These are phyloP conservation scores for Metschnikowia vanudenii DNA, from an alignment of 805 yeast species.

Conservation along the genomic window DNA sequence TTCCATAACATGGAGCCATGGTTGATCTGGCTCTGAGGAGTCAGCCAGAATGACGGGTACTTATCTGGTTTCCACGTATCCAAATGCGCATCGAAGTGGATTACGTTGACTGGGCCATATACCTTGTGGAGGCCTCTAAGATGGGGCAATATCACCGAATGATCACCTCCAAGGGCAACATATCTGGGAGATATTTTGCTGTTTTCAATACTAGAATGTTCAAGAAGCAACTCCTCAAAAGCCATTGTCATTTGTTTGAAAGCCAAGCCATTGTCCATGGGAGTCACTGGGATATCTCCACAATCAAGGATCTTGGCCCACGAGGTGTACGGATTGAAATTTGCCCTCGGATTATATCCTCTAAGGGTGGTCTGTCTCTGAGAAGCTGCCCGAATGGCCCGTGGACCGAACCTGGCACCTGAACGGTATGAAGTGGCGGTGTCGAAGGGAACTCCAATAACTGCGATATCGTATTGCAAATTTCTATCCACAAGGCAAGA, in stretches of 20 bases:
- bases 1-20: constrained; percentile 72
- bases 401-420: constrained; percentile 83
- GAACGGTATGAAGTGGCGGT: constrained; percentile 77
- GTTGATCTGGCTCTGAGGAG: constrained; percentile 56
- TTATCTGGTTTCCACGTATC: constrained; percentile 72
- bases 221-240: constrained; percentile 54
- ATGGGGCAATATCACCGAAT: constrained; percentile 53
- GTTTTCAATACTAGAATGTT: constrained; percentile 19
- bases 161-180: constrained; percentile 59
- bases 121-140: constrained; percentile 51
- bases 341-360: not conserved
- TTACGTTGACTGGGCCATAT: constrained; percentile 47
- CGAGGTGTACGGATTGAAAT: constrained; percentile 32
- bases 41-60: constrained; percentile 59
- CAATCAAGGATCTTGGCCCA: constrained; percentile 53
- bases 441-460: constrained; percentile 81
- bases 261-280: constrained; percentile 55
- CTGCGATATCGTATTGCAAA: constrained; percentile 59
- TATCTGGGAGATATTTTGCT: constrained; percentile 23
- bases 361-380: constrained; percentile 32
- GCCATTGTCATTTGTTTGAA: constrained; percentile 37
- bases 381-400: not conserved
- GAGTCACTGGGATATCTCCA: constrained; percentile 66
- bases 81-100: constrained; percentile 66
- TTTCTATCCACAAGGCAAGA: constrained; percentile 54